Evolutionary conservation across 169 alveolate species (phyloP).

Genomic region (Cryptosporidium baileyi): DNA sequence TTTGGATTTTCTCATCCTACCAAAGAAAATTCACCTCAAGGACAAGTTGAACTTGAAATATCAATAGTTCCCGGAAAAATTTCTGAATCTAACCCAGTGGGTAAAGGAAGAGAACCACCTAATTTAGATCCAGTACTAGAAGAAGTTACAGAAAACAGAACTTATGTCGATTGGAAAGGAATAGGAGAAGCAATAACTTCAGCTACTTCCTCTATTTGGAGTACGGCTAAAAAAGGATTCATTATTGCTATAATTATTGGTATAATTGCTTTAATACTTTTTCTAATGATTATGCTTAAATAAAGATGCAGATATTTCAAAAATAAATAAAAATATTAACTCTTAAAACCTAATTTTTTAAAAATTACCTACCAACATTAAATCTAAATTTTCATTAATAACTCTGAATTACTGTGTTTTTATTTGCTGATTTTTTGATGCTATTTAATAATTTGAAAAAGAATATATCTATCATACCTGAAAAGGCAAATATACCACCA

Average conservation of each 20-base stretch:
- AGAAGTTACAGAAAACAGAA: slow-evolving; percentile 85
- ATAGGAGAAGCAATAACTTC: slow-evolving; percentile 82
- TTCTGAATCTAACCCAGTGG: slow-evolving; percentile 86
- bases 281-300: slow-evolving; percentile 50
- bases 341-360: background rate
- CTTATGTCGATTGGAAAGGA: slow-evolving; percentile 88
- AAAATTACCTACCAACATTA: background rate
- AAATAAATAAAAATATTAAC: background rate
- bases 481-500: slow-evolving; percentile 69
- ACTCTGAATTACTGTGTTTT: slow-evolving; percentile 6
- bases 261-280: slow-evolving; percentile 37
- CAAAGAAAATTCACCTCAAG: slow-evolving; percentile 79
- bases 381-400: background rate
- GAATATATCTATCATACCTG: slow-evolving; percentile 64
- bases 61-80: slow-evolving; percentile 82
- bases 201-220: slow-evolving; percentile 80
- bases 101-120: slow-evolving; percentile 90
- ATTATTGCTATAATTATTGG: slow-evolving; percentile 59
- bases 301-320: background rate
- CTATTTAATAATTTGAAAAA: slow-evolving; percentile 5
- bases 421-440: slow-evolving; percentile 1
- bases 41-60: slow-evolving; percentile 86
- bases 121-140: slow-evolving; percentile 87
- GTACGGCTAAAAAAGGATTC: slow-evolving; percentile 45
- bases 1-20: slow-evolving; percentile 78